phyloP scores from a whole-genome alignment of 2,329 filamentous ascomycete species.

The Claviceps sp. region DNA sequence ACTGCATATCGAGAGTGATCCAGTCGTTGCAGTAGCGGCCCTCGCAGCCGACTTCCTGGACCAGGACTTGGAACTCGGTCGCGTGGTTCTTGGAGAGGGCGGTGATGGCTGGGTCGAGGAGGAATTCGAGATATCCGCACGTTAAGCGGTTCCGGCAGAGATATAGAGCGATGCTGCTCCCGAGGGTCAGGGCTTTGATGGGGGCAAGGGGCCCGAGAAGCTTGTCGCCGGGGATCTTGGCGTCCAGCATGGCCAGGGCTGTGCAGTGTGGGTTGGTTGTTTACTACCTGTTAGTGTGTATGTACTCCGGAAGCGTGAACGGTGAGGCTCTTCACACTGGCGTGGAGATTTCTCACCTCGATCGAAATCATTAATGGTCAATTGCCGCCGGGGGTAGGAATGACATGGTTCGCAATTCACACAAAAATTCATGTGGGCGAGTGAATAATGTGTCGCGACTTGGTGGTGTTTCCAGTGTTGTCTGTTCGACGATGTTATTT shows the following conservation, averaged over 20 bases:
- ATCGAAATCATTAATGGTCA: background rate
- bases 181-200: conserved; percentile 14
- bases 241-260: conserved; percentile 12
- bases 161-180: conserved; percentile 12
- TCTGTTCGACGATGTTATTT: no score
- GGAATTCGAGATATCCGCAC: conserved; percentile 13
- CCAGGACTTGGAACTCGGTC: conserved; percentile 7
- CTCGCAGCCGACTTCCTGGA: conserved; percentile 7
- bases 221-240: conserved; percentile 12
- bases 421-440: background rate
- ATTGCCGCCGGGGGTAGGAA: background rate
- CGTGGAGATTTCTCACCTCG: background rate
- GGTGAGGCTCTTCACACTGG: no score
- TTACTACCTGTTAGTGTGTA: no score
- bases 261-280: background rate
- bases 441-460: background rate
- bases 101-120: conserved; percentile 15
- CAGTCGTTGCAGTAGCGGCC: conserved; percentile 8
- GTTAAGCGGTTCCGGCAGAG: conserved; percentile 11
- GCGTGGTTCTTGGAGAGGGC: conserved; percentile 9
- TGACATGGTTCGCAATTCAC: background rate
- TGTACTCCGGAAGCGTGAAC: no score
- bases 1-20: conserved; percentile 8
- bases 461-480: background rate
- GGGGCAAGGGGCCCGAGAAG: conserved; percentile 15